Base-by-base conservation (phyloP, 179 eudicot species). In the Corrigiola litoralis region DNA sequence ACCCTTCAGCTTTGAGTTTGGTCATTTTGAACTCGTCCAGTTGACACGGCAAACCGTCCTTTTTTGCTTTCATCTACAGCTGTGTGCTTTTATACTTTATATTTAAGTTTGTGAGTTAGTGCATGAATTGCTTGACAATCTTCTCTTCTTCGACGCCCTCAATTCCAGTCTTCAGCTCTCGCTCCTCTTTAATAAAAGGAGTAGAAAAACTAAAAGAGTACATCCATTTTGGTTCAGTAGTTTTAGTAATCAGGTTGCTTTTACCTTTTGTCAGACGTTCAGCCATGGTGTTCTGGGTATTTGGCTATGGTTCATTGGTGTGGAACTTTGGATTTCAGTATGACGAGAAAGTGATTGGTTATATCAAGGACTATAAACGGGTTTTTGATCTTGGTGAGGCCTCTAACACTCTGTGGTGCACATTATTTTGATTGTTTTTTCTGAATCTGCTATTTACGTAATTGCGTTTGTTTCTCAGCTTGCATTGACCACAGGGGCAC, bases 401-500 rank as follows among this genome's bases (percentile, higher is more conserved):
- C 40, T 45, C 46, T 11, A 27, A 42, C 51, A 4, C 20, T 34
- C 20, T 14, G 11, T 23, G 40, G 45, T 14, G n/a, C 24, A 5
- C 28, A 14, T 9, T 51, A 21, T 5, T 24, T 2, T 12, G 34
- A 14, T 55, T 25, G 3, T 11, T 23, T 25, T 61, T 46, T 47
- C 25, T 58, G 44, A 42, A 28, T 41, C 11, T 57, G 36, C 60
- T 4, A 56, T 9, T 60, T 23, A 52, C 36, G 14, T 6, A 42
- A 16, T 14, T 61, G 14, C 13, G 13, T 67, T 66, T 73, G 45
- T 66, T 55, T 67, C 4, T 50, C 87, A 92, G 98, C 97, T 17
- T 92, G 98, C 82, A 82, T 92, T 68, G 98, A 92, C 72, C 98
- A 92, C 42, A 77, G 97, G 71, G 98, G 98, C 42, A 92, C 98